A percentile compares a stretch with the other conserved stretches of the same genome.
Evolutionary conservation across 345 rosid species (phyloP).

Genomic region (Tarenaya hassleriana): DNA sequence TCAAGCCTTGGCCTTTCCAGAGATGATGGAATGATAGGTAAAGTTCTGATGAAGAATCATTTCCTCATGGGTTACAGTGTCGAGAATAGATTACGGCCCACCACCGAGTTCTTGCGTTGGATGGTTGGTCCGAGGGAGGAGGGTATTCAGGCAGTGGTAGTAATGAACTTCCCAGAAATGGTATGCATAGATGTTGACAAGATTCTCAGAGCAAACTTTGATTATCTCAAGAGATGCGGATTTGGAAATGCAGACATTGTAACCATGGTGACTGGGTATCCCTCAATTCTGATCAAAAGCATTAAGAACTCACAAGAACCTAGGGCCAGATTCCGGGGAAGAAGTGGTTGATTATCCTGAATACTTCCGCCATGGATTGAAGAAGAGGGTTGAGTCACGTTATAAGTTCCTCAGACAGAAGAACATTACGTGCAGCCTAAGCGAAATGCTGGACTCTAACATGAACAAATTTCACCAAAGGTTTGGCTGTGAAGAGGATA

Average conservation of each 20-base stretch:
- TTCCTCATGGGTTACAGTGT: conserved; percentile 72
- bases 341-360: conserved; percentile 58
- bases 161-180: conserved; percentile 57
- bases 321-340: conserved; percentile 58
- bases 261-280: conserved; percentile 54
- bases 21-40: conserved; percentile 61
- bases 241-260: conserved; percentile 50
- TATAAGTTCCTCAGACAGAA: conserved; percentile 48
- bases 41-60: conserved; percentile 56
- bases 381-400: conserved; percentile 56
- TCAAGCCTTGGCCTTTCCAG: conserved; percentile 48
- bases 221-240: conserved; percentile 42
- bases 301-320: conserved; percentile 59
- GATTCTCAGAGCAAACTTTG: conserved; percentile 48
- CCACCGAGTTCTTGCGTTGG: conserved; percentile 51
- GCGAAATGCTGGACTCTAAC: conserved; percentile 68
- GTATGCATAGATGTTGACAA: conserved; percentile 61
- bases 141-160: conserved; percentile 45
- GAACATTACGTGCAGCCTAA: conserved; percentile 52
- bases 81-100: conserved; percentile 49
- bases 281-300: conserved; percentile 62
- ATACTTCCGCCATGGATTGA: conserved; percentile 65
- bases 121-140: conserved; percentile 39
- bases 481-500: too few species aligned
- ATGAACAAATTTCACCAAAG: conserved; percentile 46